These are phyloP conservation scores for Trametes polyzona DNA, from an alignment of 1,284 basidiomycete genomes.

Conservation along the genomic window DNA sequence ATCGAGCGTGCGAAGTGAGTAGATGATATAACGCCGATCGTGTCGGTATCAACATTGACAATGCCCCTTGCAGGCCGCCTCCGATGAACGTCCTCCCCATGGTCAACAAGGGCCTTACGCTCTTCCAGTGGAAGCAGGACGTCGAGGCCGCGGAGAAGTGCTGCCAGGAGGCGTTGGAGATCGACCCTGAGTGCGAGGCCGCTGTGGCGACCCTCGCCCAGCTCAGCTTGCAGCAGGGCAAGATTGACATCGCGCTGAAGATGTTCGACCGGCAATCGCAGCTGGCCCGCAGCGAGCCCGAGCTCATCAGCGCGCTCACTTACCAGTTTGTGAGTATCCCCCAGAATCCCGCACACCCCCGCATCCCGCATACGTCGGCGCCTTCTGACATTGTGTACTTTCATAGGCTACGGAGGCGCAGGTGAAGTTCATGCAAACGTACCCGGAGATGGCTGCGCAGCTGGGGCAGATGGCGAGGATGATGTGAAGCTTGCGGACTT, in stretches of 20 bases:
- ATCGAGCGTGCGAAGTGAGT: slow-evolving; percentile 80
- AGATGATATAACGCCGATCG: not conserved
- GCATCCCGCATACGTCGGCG: not conserved
- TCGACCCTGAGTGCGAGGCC: slow-evolving; percentile 95
- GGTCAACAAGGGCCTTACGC: slow-evolving; percentile 95
- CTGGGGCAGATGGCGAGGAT: slow-evolving; percentile 56
- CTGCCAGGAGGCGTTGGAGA: slow-evolving; percentile 85
- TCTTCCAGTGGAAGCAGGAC: slow-evolving; percentile 98
- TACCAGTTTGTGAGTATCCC: slow-evolving; percentile 72
- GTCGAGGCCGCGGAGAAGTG: slow-evolving; percentile 81
- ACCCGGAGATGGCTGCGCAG: slow-evolving; percentile 80
- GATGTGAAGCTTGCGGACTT: slow-evolving; percentile 21
- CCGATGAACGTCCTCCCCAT: slow-evolving; percentile 87
- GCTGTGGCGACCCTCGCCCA: slow-evolving; percentile 97
- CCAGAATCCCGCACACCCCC: not conserved
- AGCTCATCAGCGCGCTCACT: slow-evolving; percentile 88
- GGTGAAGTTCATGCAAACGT: slow-evolving; percentile 79
- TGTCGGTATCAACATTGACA: not conserved
- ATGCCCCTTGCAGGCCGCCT: slow-evolving; percentile 46
- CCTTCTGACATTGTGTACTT: not conserved
- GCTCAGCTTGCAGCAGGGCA: slow-evolving; percentile 89
- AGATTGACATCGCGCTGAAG: slow-evolving; percentile 85
- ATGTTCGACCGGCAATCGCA: slow-evolving; percentile 88
- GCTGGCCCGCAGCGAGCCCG: slow-evolving; percentile 90
- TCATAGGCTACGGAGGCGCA: slow-evolving; percentile 81